Percentiles rank a stretch among this genome's conserved stretches.
These are phyloP conservation scores for Dicorynia guianensis DNA, from an alignment of 306 rosid genomes.

Conservation along the genomic window DNA sequence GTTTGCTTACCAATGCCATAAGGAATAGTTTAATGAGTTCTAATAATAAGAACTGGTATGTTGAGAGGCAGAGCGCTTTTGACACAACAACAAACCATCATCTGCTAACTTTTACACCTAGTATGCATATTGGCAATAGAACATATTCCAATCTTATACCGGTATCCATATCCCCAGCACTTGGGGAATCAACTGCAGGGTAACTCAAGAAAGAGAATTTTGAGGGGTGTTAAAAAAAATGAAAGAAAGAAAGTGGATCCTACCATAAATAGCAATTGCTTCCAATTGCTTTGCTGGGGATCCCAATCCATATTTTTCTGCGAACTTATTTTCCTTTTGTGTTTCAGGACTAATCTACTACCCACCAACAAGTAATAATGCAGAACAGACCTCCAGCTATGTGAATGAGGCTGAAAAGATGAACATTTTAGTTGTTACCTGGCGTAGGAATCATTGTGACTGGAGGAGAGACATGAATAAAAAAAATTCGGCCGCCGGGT, in stretches of 20 bases:
- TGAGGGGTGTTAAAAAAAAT: no score
- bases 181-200: no score
- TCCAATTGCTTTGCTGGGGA: no score
- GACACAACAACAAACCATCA: not conserved
- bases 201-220: no score
- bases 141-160: constrained; percentile 5
- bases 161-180: no score
- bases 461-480: constrained; percentile 75
- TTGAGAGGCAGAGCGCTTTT: no score
- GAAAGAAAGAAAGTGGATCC: no score
- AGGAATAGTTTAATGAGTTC: not conserved
- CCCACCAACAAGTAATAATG: not conserved
- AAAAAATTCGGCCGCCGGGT: constrained; percentile 66
- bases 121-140: not conserved
- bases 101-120: not conserved
- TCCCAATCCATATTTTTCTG: no score
- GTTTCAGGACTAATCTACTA: constrained; percentile 17
- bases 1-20: constrained; percentile 1
- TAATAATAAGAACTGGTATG: no score
- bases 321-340: not conserved
- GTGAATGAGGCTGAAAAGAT: not conserved
- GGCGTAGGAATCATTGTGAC: constrained; percentile 76
- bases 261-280: no score
- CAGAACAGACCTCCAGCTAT: not conserved
- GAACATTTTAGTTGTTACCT: constrained; percentile 47